Base-by-base conservation (phyloP, 305 asterid species). In the Fraxinus nigra region DNA sequence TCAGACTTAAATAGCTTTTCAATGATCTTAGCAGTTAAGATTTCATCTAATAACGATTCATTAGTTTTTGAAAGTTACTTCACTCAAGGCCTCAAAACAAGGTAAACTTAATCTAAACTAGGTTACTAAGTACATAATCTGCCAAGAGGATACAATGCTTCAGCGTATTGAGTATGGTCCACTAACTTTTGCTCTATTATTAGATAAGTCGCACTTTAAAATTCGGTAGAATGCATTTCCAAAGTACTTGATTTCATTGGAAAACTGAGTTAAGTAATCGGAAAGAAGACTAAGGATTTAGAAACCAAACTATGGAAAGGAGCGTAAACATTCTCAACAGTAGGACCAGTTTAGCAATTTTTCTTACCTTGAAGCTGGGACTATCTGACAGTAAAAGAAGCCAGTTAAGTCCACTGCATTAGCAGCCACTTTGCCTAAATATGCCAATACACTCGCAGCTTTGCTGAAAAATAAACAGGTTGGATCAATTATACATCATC, bases 351-450 rank as follows among this genome's bases (percentile, higher is more conserved):
- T 76, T 69, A 78, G 76, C 61, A 78, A 78, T 51, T 81, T 84
- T 59, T 72, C 90, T 77, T 81, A 88, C 90, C 89, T 85, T 85
- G 95, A 85, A 81, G 85, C 77, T 38, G 92, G 91, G 54, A 82
- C 87, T 11, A 89, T 84, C 81, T 88, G 93, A 86, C 95, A 88
- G 79, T 92, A 91, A 83, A 95, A 93, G 82, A 90, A 91, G 24
- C 98, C 95, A 38, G 98, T 97, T 82, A 92, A 86, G 34, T 90
- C 91, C 88, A 94, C 83, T 11, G 95, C 94, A 77, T 89, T 89
- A 79, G 93, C 85, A 75, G 98, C 97, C 83, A 97, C 95, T 78
- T 91, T 88, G 80, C 86, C 89, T 72, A 97, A 86, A 86, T 90
- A 90, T 72, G 85, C 88, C 93, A 94, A 82, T 69, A 89, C 97